Percentiles rank a stretch among this genome's conserved stretches.
phyloP scores from a whole-genome alignment of 2,329 filamentous ascomycete genomes.

The Phyllosticta citriasiana region DNA sequence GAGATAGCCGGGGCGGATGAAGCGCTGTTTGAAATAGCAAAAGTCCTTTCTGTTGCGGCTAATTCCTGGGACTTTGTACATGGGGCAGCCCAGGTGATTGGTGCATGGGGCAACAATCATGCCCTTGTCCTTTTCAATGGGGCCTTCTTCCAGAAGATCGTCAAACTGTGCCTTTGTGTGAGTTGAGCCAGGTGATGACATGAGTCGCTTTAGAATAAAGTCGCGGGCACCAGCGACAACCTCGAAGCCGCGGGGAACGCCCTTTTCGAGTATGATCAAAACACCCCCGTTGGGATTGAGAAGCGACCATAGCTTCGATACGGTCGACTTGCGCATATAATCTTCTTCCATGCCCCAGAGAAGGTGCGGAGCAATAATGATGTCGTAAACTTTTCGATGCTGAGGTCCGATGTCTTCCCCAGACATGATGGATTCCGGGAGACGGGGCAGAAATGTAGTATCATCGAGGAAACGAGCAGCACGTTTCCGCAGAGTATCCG shows the following conservation, averaged over 20 bases:
- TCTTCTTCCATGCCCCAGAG: slow-evolving; percentile 68
- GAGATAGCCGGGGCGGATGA: slow-evolving; percentile 71
- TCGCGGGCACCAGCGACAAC: slow-evolving; percentile 77
- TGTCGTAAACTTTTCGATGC: slow-evolving; percentile 68
- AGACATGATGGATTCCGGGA: slow-evolving; percentile 76
- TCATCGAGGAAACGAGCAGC: slow-evolving; percentile 70
- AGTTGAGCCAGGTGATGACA: slow-evolving; percentile 50
- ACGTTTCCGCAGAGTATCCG: slow-evolving; percentile 63
- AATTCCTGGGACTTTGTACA: slow-evolving; percentile 67
- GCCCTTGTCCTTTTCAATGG: slow-evolving; percentile 42
- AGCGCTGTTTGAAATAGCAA: slow-evolving; percentile 85
- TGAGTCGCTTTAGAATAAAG: slow-evolving; percentile 64
- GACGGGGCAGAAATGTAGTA: slow-evolving; percentile 80
- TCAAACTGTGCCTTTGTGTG: slow-evolving; percentile 25
- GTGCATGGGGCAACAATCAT: slow-evolving; percentile 66
- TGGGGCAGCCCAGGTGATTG: slow-evolving; percentile 77
- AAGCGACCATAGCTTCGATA: slow-evolving; percentile 77
- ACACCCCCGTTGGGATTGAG: slow-evolving; percentile 77
- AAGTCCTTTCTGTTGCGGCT: slow-evolving; percentile 72
- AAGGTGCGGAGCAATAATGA: slow-evolving; percentile 81
- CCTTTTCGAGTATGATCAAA: slow-evolving; percentile 82
- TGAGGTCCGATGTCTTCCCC: slow-evolving; percentile 31
- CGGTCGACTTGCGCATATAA: slow-evolving; percentile 62
- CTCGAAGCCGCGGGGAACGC: slow-evolving; percentile 83
- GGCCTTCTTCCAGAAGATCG: slow-evolving; percentile 27